Evolutionary conservation across 2,329 filamentous ascomycete species (phyloP), one percentile per base, ranked within the genome.

Genomic region (Blastomyces silverae): DNA sequence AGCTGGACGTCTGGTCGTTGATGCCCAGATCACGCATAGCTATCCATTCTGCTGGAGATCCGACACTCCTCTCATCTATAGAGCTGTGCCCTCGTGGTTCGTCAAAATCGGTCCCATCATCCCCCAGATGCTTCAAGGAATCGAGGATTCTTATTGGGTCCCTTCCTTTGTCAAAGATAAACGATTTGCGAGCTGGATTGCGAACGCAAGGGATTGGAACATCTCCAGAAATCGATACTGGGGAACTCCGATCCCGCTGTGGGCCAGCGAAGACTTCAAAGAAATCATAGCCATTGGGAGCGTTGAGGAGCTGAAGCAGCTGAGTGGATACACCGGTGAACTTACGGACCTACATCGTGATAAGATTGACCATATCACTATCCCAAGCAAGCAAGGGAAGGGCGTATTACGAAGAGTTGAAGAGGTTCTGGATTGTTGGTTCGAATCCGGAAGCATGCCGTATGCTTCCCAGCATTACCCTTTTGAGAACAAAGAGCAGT

Each of bases 381-480:
- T 97, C 68, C 92, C 92, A 0, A 95, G 90, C 74, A 89, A 90
- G 77, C 84, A 88, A 78, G 92, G 92, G 70, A 96, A 93, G 73
- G 92, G 92, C 25, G 82, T 84, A n/a, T 80, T 97, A 67, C 87
- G 84, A 71, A 87, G 92, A 70, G 84, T 94, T 11, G 88, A 91
- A 62, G 92, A 96, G 75, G 91, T 97, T 4, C 96, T 97, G 71
- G 92, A 97, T 78, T 97, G 92, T 75, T 97, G 92, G 92, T 96
- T 96, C 68, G 92, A 97, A 77, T 96, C 92, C 55, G 92, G 92
- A 66, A 92, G 89, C 74, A 97, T 97, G 92, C 92, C 92, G 2
- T 97, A 96, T 74, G 90, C 91, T 53, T 92, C 89, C 69, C 86
- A 89, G 67, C 92, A 97, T 76, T 97, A 95, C 74, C 92, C 92